A percentile compares a stretch with the other conserved stretches of the same genome.
phyloP scores from a whole-genome alignment of 768 basidiomycete species.

The Neoboletus brunneissimus region DNA sequence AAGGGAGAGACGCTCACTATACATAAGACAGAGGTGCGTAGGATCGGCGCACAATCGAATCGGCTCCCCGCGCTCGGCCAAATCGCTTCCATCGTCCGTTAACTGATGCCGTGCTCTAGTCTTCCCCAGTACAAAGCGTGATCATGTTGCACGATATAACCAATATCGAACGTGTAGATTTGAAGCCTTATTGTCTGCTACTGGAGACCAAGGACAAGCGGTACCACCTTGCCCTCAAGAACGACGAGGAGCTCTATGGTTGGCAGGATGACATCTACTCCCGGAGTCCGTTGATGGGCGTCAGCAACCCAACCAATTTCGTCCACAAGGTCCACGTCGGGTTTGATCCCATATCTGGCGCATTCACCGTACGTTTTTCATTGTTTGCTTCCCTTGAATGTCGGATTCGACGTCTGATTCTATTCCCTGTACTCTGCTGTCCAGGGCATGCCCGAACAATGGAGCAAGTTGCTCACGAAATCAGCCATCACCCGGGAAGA shows the following conservation, averaged over 20 bases:
- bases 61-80: background rate
- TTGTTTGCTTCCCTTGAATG: background rate
- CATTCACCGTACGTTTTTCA: slow-evolving; percentile 76
- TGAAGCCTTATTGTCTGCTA: slow-evolving; percentile 91
- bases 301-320: slow-evolving; percentile 94
- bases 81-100: background rate
- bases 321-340: slow-evolving; percentile 99
- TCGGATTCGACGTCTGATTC: background rate
- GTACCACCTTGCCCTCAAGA: slow-evolving; percentile 80
- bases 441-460: slow-evolving; percentile 95
- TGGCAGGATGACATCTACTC: slow-evolving; percentile 98
- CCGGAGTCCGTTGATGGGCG: slow-evolving; percentile 88
- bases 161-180: slow-evolving; percentile 87
- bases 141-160: slow-evolving; percentile 75
- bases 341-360: slow-evolving; percentile 90
- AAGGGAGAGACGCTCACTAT: slow-evolving; percentile 76
- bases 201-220: slow-evolving; percentile 84
- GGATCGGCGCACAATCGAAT: background rate
- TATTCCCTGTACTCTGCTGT: background rate
- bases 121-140: slow-evolving; percentile 53
- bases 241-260: slow-evolving; percentile 94
- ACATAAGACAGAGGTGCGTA: slow-evolving; percentile 87
- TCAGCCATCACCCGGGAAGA: slow-evolving; percentile 98
- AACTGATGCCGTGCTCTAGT: slow-evolving; percentile 33
- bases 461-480: slow-evolving; percentile 95